phyloP scores from a whole-genome alignment of 768 basidiomycete species.

The Mycena latifolia region DNA sequence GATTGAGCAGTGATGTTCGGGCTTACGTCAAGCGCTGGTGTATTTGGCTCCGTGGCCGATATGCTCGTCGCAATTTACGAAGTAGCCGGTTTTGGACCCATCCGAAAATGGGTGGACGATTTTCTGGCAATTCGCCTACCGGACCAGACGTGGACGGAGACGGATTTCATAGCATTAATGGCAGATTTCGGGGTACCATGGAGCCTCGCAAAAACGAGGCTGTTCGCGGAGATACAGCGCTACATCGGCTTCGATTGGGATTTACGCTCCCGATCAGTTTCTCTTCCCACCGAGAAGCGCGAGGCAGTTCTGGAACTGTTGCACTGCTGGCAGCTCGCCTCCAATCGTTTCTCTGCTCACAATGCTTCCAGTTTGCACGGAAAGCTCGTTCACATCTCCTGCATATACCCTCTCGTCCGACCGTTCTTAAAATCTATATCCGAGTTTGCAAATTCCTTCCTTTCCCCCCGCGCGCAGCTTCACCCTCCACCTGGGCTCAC shows the following conservation, averaged over 20 bases:
- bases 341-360: constrained; percentile 19
- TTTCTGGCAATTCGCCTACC: constrained; percentile 46
- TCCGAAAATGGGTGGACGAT: constrained; percentile 56
- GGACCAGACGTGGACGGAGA: constrained; percentile 39
- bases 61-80: constrained; percentile 47
- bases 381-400: constrained; percentile 46
- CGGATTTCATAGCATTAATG: constrained; percentile 44
- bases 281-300: constrained; percentile 43
- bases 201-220: constrained; percentile 42
- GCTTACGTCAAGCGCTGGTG: constrained; percentile 45
- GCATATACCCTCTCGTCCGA: constrained; percentile 41
- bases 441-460: constrained; percentile 38
- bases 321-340: not conserved
- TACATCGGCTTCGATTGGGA: constrained; percentile 55
- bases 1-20: constrained; percentile 50
- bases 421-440: constrained; percentile 41
- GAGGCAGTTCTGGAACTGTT: not conserved
- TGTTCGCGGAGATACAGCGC: constrained; percentile 37
- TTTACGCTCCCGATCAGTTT: constrained; percentile 35
- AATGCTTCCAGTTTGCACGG: constrained; percentile 45
- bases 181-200: constrained; percentile 45
- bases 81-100: constrained; percentile 33
- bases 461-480: constrained; percentile 27
- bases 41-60: constrained; percentile 52
- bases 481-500: constrained; percentile 19